Percentiles rank a stretch among this genome's conserved stretches.
Conservation (phyloP, 108 stramenopile species). For the Nitzschia sp. region DNA sequence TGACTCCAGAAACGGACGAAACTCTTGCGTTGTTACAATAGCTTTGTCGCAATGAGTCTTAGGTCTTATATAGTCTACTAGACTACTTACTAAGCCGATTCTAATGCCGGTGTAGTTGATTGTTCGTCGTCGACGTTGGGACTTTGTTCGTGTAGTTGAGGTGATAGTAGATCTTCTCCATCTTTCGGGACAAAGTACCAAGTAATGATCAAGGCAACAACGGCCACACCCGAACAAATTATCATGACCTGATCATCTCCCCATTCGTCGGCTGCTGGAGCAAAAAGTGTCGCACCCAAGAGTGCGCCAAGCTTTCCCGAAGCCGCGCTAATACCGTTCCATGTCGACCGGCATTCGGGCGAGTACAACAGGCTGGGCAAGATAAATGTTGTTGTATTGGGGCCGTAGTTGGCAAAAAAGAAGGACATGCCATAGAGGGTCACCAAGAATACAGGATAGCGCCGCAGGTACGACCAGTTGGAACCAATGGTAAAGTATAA, state of each 20-base stretch:
- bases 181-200: conserved; percentile 39
- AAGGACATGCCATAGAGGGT: conserved; percentile 79
- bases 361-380: conserved; percentile 77
- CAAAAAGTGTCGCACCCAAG: conserved; percentile 73
- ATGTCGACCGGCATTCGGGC: conserved; percentile 68
- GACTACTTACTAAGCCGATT: not conserved
- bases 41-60: not conserved
- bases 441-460: conserved; percentile 46
- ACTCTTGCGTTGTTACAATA: conserved; percentile 28
- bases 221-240: conserved; percentile 61
- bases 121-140: not conserved
- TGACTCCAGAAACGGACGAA: conserved; percentile 3
- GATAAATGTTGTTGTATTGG: conserved; percentile 79
- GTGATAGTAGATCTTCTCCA: not conserved
- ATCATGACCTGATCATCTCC: conserved; percentile 73
- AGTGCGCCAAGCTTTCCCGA: conserved; percentile 81
- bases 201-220: conserved; percentile 62
- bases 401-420: conserved; percentile 89
- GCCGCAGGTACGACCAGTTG: conserved; percentile 51
- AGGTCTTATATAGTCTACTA: too few relatives aligned
- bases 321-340: conserved; percentile 87
- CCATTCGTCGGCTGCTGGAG: conserved; percentile 56
- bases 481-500: conserved; percentile 74
- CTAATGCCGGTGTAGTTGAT: not conserved
- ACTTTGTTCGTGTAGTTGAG: not conserved